phyloP scores from a whole-genome alignment of 371 early-diverging fungal genomes.

The Actinomortierella ambigua region DNA sequence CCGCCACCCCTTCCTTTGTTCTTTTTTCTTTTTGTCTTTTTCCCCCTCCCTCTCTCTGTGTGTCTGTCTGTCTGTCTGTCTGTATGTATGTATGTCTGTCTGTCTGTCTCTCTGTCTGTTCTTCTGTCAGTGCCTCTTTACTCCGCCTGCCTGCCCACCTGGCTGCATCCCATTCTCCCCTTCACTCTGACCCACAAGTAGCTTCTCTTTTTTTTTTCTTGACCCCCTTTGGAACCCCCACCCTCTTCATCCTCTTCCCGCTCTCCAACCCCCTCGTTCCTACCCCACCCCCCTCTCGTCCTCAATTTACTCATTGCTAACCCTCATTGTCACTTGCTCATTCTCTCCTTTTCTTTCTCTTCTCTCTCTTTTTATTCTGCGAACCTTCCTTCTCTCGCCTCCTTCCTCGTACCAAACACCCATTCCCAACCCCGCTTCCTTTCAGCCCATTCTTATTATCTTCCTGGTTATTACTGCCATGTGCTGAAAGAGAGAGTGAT shows the following conservation, averaged over 20 bases:
- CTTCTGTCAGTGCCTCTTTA: background rate
- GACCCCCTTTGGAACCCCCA: background rate
- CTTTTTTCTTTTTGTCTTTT: background rate
- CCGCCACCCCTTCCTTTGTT: constrained; percentile 1
- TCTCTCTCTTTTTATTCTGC: background rate
- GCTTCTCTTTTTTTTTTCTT: background rate
- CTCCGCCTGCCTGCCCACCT: background rate
- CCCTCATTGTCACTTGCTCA: background rate
- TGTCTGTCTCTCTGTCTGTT: background rate
- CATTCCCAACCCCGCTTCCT: constrained; percentile 54
- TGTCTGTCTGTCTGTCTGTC: constrained; percentile 1
- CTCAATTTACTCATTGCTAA: background rate
- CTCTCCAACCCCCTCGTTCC: background rate
- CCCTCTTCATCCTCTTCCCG: constrained; percentile 3
- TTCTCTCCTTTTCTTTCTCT: background rate
- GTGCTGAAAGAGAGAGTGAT: too few species aligned
- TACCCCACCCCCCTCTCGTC: background rate
- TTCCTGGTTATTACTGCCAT: too few species aligned
- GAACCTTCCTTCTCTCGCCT: background rate
- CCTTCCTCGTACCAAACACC: background rate
- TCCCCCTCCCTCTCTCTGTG: background rate
- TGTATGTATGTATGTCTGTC: background rate
- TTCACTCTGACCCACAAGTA: too few species aligned
- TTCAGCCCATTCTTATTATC: constrained; percentile 90
- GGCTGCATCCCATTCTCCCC: background rate